Percentiles rank a stretch among this genome's conserved stretches.
These are phyloP conservation scores for Meyerozyma carpophila DNA, from an alignment of 1,139 yeast species.

Conservation along the genomic window DNA sequence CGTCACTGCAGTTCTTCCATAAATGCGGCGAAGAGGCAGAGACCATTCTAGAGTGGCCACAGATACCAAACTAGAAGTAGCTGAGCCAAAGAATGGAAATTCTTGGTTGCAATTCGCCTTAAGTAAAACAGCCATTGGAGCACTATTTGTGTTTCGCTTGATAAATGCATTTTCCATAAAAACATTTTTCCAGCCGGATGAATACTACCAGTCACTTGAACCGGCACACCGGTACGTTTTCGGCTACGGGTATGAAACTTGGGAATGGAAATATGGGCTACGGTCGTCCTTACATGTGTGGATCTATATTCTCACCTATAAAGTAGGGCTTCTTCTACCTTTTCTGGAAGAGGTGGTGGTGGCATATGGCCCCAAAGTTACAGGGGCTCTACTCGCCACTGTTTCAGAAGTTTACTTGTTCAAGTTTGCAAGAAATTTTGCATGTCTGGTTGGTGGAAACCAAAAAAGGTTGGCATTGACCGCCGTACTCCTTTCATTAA, in stretches of 20 bases:
- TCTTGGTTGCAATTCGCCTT: not conserved
- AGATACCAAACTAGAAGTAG: not conserved
- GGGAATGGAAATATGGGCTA: slow-evolving; percentile 87
- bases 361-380: slow-evolving; percentile 50
- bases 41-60: not conserved
- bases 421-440: slow-evolving; percentile 35
- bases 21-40: not conserved
- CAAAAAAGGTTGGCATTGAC: slow-evolving; percentile 33
- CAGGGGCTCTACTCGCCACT: slow-evolving; percentile 69
- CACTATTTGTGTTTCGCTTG: slow-evolving; percentile 31
- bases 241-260: slow-evolving; percentile 81
- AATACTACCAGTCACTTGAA: slow-evolving; percentile 86
- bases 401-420: slow-evolving; percentile 63
- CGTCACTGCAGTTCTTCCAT: too few species aligned
- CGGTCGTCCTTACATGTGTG: slow-evolving; percentile 81
- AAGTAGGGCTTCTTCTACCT: slow-evolving; percentile 10
- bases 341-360: slow-evolving; percentile 6
- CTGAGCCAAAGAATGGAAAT: not conserved
- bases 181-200: slow-evolving; percentile 95
- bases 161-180: slow-evolving; percentile 56
- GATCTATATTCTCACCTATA: slow-evolving; percentile 48
- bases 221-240: slow-evolving; percentile 77
- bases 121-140: not conserved
- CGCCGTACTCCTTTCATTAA: slow-evolving; percentile 49
- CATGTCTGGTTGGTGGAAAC: slow-evolving; percentile 11